Conservation (phyloP, 768 basidiomycete species). For the Pleurotus citrinopileatus region DNA sequence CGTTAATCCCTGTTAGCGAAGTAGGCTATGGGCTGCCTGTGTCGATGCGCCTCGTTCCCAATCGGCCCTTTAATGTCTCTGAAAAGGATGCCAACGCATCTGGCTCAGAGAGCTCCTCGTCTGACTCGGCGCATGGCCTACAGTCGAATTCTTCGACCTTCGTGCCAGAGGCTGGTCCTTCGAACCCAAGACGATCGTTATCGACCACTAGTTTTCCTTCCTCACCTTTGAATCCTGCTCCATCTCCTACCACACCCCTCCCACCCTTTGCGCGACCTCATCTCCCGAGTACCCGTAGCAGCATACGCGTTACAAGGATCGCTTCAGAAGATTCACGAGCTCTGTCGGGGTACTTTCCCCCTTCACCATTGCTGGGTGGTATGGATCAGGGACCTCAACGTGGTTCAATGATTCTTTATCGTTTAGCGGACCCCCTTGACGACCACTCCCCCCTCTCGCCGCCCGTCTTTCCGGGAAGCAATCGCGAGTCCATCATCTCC, state of each 20-base stretch:
- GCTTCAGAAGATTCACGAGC: constrained; percentile 7
- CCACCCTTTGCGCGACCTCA: background rate
- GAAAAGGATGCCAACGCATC: constrained; percentile 2
- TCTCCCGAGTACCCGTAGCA: constrained; percentile 3
- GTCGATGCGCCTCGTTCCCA: constrained; percentile 4
- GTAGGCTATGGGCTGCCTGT: constrained; percentile 6
- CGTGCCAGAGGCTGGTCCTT: background rate
- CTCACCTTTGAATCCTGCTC: constrained; percentile 1
- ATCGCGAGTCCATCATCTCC: constrained; percentile 17
- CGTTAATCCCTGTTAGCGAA: background rate
- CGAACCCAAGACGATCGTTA: constrained; percentile 1
- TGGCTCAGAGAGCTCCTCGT: constrained; percentile 4
- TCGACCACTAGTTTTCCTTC: constrained; percentile 6
- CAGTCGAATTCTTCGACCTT: background rate
- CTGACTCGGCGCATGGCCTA: background rate
- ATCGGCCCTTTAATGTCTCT: background rate
- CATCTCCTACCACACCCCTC: background rate
- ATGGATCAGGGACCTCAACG: constrained; percentile 2
- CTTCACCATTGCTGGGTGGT: background rate
- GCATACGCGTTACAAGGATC: constrained; percentile 6
- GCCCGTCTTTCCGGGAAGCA: constrained; percentile 13
- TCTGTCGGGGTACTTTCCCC: constrained; percentile 4
- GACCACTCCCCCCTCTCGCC: constrained; percentile 12
- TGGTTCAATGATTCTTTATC: constrained; percentile 25
- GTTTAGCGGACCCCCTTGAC: constrained; percentile 21